Evolutionary conservation across 768 basidiomycete genomes (phyloP).

Genomic region (Hemileccinum impolitum): DNA sequence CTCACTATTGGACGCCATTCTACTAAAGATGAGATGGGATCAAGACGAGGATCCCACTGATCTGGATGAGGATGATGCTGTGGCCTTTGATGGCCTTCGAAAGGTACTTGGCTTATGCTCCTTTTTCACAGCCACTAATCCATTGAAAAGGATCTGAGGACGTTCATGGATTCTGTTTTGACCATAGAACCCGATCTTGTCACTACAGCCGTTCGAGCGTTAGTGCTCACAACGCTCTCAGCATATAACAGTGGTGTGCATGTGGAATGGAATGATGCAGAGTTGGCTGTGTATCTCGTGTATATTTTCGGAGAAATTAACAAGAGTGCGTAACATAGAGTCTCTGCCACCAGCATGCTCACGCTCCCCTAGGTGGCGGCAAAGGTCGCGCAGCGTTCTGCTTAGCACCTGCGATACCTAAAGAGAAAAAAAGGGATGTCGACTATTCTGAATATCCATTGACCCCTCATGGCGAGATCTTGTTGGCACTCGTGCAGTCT

Average conservation of each 20-base stretch:
- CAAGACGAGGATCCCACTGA: constrained; percentile 75
- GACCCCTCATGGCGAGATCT: constrained; percentile 87
- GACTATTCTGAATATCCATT: constrained; percentile 81
- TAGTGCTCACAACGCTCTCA: constrained; percentile 73
- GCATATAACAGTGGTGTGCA: constrained; percentile 56
- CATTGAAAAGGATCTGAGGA: constrained; percentile 68
- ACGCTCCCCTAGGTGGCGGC: constrained; percentile 50
- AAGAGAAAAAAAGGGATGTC: constrained; percentile 60
- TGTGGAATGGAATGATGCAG: constrained; percentile 89
- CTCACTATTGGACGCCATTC: constrained; percentile 71
- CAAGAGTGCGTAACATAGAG: constrained; percentile 57
- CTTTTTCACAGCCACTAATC: constrained; percentile 12
- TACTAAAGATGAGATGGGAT: constrained; percentile 91
- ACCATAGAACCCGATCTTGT: constrained; percentile 85
- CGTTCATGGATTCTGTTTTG: constrained; percentile 83
- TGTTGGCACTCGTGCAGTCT: constrained; percentile 79
- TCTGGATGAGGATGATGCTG: constrained; percentile 83
- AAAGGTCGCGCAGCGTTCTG: constrained; percentile 89
- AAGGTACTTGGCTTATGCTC: constrained; percentile 49
- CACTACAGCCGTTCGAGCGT: constrained; percentile 66
- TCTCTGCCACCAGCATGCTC: neutral
- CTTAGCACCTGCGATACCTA: constrained; percentile 64
- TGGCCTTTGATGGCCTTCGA: constrained; percentile 80
- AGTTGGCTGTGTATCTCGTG: constrained; percentile 89
- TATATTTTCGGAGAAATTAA: constrained; percentile 93